A percentile compares a stretch with the other conserved stretches of the same genome.
Evolutionary conservation across 2,329 filamentous ascomycete species (phyloP).

Genomic region (Myriosclerotinia scirpicola): DNA sequence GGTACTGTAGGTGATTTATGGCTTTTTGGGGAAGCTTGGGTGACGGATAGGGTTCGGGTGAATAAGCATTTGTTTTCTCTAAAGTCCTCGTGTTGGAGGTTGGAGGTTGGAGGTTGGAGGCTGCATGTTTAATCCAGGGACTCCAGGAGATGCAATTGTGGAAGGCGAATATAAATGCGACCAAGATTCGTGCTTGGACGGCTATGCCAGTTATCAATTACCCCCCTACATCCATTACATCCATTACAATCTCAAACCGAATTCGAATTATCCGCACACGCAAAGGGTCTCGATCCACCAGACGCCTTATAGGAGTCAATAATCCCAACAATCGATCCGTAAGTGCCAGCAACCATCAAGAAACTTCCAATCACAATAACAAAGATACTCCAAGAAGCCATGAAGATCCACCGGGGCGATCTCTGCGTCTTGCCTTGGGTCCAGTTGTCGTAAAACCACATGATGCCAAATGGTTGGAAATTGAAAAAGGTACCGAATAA

Average conservation of each 20-base stretch:
- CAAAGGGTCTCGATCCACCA: slow-evolving; percentile 1
- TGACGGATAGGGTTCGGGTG: background rate
- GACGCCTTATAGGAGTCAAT: slow-evolving; percentile 3
- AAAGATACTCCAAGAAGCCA: slow-evolving; percentile 17
- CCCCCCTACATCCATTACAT: background rate
- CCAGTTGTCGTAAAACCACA: slow-evolving; percentile 22
- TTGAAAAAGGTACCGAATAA: slow-evolving; percentile 18
- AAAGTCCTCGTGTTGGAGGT: background rate
- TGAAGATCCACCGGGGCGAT: slow-evolving; percentile 9
- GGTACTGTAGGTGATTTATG: background rate
- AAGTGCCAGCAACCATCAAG: slow-evolving; percentile 20
- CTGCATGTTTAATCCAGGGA: background rate
- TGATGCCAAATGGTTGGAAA: slow-evolving; percentile 15
- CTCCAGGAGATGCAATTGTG: background rate
- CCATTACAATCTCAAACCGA: background rate
- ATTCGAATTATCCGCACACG: slow-evolving; percentile 15
- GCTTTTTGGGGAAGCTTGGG: background rate
- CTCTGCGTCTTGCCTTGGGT: background rate
- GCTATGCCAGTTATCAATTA: background rate
- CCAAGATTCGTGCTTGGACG: background rate
- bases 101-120: too few species aligned
- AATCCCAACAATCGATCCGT: slow-evolving; percentile 15
- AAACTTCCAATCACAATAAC: slow-evolving; percentile 7
- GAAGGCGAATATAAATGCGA: background rate
- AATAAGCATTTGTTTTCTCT: too few species aligned